Conservation (phyloP, 1,139 yeast species). For the Hanseniaspora sp. region DNA sequence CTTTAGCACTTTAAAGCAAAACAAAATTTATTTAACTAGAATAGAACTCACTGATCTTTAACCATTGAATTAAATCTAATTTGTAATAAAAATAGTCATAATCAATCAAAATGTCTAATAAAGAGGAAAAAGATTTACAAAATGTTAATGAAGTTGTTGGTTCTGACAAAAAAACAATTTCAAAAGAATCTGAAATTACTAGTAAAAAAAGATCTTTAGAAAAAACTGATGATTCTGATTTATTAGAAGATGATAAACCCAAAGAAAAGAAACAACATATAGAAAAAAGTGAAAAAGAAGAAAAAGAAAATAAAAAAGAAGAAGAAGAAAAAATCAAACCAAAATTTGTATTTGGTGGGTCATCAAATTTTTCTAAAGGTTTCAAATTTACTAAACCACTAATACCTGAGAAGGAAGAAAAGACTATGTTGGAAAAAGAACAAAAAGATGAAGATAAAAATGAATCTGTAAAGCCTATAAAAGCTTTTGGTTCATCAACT, state of each 20-base stretch:
- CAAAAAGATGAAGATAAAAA: constrained; percentile 11
- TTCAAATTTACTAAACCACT: constrained; percentile 21
- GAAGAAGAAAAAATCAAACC: constrained; percentile 20
- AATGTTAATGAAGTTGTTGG: neutral
- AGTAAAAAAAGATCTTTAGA: neutral
- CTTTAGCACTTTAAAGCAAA: no score
- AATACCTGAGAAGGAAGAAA: constrained; percentile 18
- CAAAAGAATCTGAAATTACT: neutral
- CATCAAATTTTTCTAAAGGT: constrained; percentile 29
- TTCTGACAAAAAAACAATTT: neutral
- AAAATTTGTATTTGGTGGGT: constrained; percentile 47
- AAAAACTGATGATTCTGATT: neutral
- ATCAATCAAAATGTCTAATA: no score
- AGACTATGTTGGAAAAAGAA: no score
- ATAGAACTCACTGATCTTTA: no score
- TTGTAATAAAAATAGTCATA: no score
- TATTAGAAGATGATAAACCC: neutral
- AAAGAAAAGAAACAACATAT: neutral
- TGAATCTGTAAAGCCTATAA: neutral
- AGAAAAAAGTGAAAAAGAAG: neutral
- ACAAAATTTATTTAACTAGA: no score
- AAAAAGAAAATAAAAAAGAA: neutral
- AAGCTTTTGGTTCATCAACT: constrained; percentile 25
- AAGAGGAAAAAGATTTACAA: no score
- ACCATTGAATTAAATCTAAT: no score